Conservation (phyloP, 192 early-diverging fungal species). For the Mortierella alpina region DNA sequence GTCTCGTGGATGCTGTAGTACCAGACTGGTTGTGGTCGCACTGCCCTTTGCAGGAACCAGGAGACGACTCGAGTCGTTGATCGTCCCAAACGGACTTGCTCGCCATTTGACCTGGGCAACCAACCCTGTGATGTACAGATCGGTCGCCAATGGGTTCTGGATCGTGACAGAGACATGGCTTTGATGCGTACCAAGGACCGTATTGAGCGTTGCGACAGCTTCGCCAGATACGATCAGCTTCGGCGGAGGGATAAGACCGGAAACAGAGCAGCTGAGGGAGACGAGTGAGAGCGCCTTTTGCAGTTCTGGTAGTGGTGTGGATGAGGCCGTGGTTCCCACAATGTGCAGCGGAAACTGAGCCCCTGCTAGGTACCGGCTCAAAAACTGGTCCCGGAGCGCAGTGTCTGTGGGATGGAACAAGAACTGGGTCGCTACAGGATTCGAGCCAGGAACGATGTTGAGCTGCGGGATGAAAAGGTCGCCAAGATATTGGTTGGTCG, state of each 20-base stretch:
- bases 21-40: too few species aligned
- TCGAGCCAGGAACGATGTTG: conserved; percentile 50
- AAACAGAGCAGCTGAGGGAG: not conserved
- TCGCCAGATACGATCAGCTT: not conserved
- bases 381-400: conserved; percentile 47
- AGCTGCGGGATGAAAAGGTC: conserved; percentile 50
- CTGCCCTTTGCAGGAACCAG: too few species aligned
- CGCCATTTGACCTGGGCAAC: not conserved
- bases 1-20: too few species aligned
- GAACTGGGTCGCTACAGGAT: conserved; percentile 40
- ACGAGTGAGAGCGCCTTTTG: conserved; percentile 3
- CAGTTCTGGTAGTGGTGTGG: conserved; percentile 1
- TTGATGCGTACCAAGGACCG: not conserved
- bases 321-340: not conserved
- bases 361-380: conserved; percentile 52
- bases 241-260: not conserved
- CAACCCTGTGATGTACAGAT: not conserved
- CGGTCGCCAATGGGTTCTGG: not conserved
- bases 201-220: not conserved
- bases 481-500: conserved; percentile 43
- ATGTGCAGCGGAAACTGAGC: not conserved
- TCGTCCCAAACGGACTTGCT: not conserved
- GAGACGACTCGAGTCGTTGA: not conserved
- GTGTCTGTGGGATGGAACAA: conserved; percentile 53
- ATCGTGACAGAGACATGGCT: not conserved